Base-by-base conservation (phyloP, 805 yeast species). In the Candida nitratophila region DNA sequence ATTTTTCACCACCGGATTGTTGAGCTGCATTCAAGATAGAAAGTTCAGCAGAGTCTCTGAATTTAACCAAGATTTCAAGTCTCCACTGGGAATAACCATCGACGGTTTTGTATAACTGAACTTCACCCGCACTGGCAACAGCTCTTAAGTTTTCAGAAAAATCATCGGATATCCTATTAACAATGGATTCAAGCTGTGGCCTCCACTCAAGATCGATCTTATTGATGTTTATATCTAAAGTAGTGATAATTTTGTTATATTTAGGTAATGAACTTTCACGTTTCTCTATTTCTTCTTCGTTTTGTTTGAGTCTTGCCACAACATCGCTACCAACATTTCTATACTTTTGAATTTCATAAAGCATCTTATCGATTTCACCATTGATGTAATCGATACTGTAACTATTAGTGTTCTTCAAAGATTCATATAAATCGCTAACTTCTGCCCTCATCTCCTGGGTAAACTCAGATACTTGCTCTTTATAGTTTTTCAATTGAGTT, bases 1-100 rank as follows among this genome's bases (percentile, higher is more conserved):
- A 95, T 56, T 96, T 77, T 63, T 93, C 99, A 41, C 99, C 99
- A 45, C 99, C 99, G 1, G 96, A 87, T 60, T 93, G 99, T 3
- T 91, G 79, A 46, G 84, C 88, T n/a, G 87, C 79, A 55, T 87
- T 90, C 40, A 93, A 70, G 17, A 77, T 76, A 49, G 81, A 80
- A 47, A 85, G 61, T n/a, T 73, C 79, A 15, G 89, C 79, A 40
- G 73, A 77, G 50, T 84, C 88, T 56, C 99, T 74, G 61, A 93
- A 93, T 49, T 87, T 81, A 9, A 93, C 98, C 60, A 79, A 60
- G 37, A 95, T 86, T 47, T 86, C 85, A 41, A 93, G 65, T 53
- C 79, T 77, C 99, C 99, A 93, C 41, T 87, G 81, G 17, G 73
- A 67, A 56, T 67, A 87, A 46, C 74, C 65, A 2, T 72, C 76